Conservation (phyloP, 108 stramenopile genomes). For the Nannochloropsis salina region DNA sequence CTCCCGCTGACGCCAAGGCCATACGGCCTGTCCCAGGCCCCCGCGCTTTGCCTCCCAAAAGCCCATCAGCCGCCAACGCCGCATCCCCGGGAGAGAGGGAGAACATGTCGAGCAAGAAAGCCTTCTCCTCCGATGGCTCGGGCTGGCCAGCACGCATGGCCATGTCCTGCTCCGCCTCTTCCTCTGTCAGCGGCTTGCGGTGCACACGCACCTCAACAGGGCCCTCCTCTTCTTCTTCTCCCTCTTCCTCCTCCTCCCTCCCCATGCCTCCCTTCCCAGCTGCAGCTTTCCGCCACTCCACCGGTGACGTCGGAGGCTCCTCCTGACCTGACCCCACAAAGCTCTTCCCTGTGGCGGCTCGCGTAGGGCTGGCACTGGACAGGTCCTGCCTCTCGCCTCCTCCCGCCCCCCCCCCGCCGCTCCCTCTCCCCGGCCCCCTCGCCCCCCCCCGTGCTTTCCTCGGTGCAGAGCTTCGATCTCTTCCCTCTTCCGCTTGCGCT, state of each 20-base stretch:
- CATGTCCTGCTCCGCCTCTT: neutral
- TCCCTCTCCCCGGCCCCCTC: neutral
- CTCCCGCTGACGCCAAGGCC: neutral
- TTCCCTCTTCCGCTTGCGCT: slow-evolving; percentile 12
- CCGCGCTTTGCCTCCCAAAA: neutral
- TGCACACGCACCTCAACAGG: neutral
- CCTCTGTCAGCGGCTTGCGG: neutral
- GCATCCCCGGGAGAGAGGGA: neutral
- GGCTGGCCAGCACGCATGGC: neutral
- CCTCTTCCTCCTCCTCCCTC: neutral
- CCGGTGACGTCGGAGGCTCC: neutral
- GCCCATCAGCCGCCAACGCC: neutral
- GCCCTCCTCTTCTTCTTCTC: neutral
- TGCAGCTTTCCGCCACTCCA: neutral
- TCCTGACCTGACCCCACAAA: neutral
- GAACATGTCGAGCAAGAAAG: neutral
- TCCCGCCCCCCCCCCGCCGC: neutral
- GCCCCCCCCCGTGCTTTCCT: neutral
- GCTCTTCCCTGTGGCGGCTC: too few species aligned
- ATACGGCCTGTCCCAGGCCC: neutral
- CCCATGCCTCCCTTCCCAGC: neutral
- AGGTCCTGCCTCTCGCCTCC: neutral
- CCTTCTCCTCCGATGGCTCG: neutral
- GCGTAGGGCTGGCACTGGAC: too few species aligned
- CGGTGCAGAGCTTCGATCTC: neutral